Base-by-base conservation (phyloP, 2,329 filamentous ascomycete genomes). In the Sphaerulina populicola region DNA sequence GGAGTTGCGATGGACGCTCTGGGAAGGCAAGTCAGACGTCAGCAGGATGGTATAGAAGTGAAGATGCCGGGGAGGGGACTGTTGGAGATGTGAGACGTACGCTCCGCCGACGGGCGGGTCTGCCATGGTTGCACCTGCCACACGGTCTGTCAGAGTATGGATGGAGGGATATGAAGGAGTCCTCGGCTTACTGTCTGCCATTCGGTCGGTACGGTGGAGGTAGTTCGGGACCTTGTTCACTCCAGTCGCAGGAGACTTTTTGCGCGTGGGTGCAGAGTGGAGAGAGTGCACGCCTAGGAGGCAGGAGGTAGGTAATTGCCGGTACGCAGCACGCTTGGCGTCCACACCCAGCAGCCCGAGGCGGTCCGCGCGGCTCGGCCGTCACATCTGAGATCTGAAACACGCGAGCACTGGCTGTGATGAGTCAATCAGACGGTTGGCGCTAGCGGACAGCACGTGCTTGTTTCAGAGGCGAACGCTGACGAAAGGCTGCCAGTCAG, bases 1-100 rank as follows among this genome's bases (percentile, higher is more conserved):
- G 80, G 80, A 1, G 78, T 77, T 30, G 77, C 72, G 60, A 79
- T 71, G 7, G 77, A 71, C 57, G 75, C 72, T 38, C 78, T 79
- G 60, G 14, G 14, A 6, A 30, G 21, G n/a, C 11, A 8, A 30
- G 33, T 35, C 33, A 38, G 9, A 27, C 31, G 14, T 48, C n/a
- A 15, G 14, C n/a, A 27, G 23, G 23, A 4, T 27, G 23, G 4
- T 27, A 7, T 6, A 27, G 23, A 4, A 3, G 23, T 27, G 3
- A 27, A 27, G 23, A 27, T 27, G 23, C 23, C 23, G 23, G 23
- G 23, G 23, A 7, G 23, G 23, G 23, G 23, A 27, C 6, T 35
- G 31, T 35, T 27, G 21, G 27, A 54, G 64, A 59, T 18, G 12
- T 50, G 40, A 44, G 43, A 44, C 53, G 36, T 55, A 51, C 53